A percentile compares a stretch with the other conserved stretches of the same genome.
Evolutionary conservation across 768 basidiomycete species (phyloP).

Genomic region (Kwoniella newhampshirensis): DNA sequence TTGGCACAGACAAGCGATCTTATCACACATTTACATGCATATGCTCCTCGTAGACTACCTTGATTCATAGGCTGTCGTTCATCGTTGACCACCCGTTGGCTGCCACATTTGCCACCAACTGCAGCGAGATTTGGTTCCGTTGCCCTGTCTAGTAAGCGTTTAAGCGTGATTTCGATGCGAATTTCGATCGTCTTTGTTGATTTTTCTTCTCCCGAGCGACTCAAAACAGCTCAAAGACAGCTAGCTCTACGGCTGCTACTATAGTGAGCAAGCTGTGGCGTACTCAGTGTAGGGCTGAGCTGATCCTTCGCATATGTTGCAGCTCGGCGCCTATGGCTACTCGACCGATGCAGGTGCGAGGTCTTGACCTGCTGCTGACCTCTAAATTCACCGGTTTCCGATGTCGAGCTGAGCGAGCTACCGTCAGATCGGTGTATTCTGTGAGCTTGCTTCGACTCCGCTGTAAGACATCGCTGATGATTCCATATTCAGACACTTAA

Average conservation of each 20-base stretch:
- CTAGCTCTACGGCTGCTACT: no score
- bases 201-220: background rate
- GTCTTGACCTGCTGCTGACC: background rate
- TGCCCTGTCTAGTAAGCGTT: conserved; percentile 4
- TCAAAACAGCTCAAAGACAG: background rate
- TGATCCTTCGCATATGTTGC: no score
- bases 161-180: background rate
- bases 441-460: background rate
- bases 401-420: background rate
- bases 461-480: background rate
- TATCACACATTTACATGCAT: no score
- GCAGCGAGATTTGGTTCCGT: conserved; percentile 6
- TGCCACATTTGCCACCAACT: background rate
- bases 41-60: no score
- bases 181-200: background rate
- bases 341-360: background rate
- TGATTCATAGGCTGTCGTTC: background rate
- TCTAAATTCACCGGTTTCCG: background rate
- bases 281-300: background rate
- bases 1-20: conserved; percentile 2
- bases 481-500: background rate
- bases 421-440: background rate
- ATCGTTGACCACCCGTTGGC: background rate
- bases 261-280: no score
- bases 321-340: background rate